A percentile compares a stretch with the other conserved stretches of the same genome.
Evolutionary conservation across 179 eudicot species (phyloP).

Genomic region (Silene coronaria): DNA sequence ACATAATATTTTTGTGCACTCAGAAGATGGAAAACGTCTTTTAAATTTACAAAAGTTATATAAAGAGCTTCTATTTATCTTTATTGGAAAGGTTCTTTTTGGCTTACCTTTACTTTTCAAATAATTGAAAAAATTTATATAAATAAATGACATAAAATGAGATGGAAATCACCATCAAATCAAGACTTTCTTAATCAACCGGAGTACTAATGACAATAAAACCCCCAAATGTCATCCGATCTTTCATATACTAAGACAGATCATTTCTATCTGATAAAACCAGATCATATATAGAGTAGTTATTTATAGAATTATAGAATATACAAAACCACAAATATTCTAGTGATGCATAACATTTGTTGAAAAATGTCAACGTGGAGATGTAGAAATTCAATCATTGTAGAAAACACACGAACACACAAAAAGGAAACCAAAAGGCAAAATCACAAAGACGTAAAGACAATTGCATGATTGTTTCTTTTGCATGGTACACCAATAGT

Average conservation of each 20-base stretch:
- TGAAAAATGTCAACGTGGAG: slow-evolving; percentile 26
- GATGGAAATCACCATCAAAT: slow-evolving; percentile 10
- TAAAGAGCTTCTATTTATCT: background rate
- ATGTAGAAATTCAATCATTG: slow-evolving; percentile 25
- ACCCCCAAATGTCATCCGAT: slow-evolving; percentile 12
- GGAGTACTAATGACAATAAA: background rate
- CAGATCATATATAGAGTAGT: background rate
- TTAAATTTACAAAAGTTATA: too few relatives aligned
- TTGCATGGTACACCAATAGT: background rate
- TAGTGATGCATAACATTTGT: slow-evolving; percentile 20
- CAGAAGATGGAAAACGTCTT: too few relatives aligned
- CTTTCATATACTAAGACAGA: slow-evolving; percentile 17
- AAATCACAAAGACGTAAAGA: slow-evolving; percentile 4
- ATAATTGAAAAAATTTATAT: background rate
- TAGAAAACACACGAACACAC: slow-evolving; percentile 29
- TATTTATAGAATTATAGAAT: background rate
- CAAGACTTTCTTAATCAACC: background rate
- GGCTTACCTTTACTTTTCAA: background rate
- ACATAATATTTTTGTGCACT: too few relatives aligned
- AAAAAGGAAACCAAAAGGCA: background rate
- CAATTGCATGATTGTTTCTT: slow-evolving; percentile 17
- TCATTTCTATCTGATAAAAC: background rate
- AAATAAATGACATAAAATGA: background rate
- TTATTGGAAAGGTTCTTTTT: background rate
- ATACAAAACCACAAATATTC: slow-evolving; percentile 19